Evolutionary conservation across 2,329 filamentous ascomycete species (phyloP), one percentile per base, ranked within the genome.

Genomic region (Epichloe aotearoae): DNA sequence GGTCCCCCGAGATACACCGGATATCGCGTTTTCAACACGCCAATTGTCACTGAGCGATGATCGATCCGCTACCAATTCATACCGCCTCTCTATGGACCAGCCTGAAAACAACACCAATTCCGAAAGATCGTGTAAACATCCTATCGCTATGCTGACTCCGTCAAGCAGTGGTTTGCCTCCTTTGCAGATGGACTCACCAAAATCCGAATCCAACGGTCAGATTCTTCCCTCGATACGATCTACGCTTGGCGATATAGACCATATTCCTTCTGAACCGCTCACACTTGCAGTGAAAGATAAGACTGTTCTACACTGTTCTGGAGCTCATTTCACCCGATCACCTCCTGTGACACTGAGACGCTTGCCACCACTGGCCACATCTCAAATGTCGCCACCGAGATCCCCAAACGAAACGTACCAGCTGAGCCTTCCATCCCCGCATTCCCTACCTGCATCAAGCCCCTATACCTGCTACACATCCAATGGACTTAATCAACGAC

Each of bases 331-430:
- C 53, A 54, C 63, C 30, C 57, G 61, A 34, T 70, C 70, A 6
- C 67, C 72, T 14, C 63, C 69, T 8, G 56, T 53, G 45, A 56
- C 57, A 49, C 62, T 60, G 38, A 61, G 56, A 47, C 65, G 57
- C 53, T 65, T 63, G 54, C 60, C 62, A 37, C 58, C 60, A 12
- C 59, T 69, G 41, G 47, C 62, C 8, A 55, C 56, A 11, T 57
- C 55, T 34, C 62, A 63, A 52, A 54, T 58, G 19, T 67, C 75
- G 19, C 73, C 76, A 11, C 74, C 75, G 2, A 66, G 73, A 14
- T 79, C 75, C 3, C 73, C 75, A 15, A 69, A 71, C 48, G 73
- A 77, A 17, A 61, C 60, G 17, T 75, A 70, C 52, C 62, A 64
- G n/a, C 64, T 66, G 52, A 70, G 69, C 38, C 65, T 76, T 14